phyloP scores from a whole-genome alignment of 139 green algal genomes.

The Chlamydomonas incerta region DNA sequence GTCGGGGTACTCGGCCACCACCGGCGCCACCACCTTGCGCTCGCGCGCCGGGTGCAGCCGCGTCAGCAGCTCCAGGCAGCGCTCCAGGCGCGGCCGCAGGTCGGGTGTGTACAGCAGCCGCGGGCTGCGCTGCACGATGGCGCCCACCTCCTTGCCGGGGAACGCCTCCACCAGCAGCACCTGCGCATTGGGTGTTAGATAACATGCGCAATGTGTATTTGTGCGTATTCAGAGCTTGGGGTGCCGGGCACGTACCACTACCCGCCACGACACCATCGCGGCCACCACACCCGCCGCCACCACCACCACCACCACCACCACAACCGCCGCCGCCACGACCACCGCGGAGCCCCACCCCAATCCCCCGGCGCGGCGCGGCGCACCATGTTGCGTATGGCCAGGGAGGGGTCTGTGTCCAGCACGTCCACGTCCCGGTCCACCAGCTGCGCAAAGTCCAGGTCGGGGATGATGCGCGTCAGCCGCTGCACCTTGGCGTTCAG shows the following conservation, averaged over 20 bases:
- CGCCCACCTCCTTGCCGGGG: constrained; percentile 34
- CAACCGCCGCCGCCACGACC: too few species aligned
- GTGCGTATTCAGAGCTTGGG: too few species aligned
- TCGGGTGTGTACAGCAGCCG: constrained; percentile 37
- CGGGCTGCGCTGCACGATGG: constrained; percentile 41
- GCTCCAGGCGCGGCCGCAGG: constrained; percentile 16
- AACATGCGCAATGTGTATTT: too few species aligned
- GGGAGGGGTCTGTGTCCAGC: constrained; percentile 28
- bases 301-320: too few species aligned
- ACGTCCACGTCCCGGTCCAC: constrained; percentile 12
- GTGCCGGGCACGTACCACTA: too few species aligned
- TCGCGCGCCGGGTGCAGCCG: constrained; percentile 47
- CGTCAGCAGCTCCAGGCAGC: constrained; percentile 10
- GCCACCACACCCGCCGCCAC: too few species aligned
- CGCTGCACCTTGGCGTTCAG: constrained; percentile 39
- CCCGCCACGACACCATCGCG: too few species aligned
- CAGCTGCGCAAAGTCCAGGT: constrained; percentile 11
- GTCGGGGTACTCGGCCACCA: constrained; percentile 56
- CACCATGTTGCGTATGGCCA: constrained; percentile 52
- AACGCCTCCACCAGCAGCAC: constrained; percentile 30
- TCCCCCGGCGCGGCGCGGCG: too few species aligned
- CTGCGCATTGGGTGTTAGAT: not conserved
- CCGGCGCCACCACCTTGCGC: constrained; percentile 8
- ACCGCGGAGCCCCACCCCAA: too few species aligned
- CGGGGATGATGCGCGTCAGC: constrained; percentile 40